Evolutionary conservation across 768 basidiomycete species (phyloP), one percentile per base, ranked within the genome.

Genomic region (Daedalea quercina): DNA sequence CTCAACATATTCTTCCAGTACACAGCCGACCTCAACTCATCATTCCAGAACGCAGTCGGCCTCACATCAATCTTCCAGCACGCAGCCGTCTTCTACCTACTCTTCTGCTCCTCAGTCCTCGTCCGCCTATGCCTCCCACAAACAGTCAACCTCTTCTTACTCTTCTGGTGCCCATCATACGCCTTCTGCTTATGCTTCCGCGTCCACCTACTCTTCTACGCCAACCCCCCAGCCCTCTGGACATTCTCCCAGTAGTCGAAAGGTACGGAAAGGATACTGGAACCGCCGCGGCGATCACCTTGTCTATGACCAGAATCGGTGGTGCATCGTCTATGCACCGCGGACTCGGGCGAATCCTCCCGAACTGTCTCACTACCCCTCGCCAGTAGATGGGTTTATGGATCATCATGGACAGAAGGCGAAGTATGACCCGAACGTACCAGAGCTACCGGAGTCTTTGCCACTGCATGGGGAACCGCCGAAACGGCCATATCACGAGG

Each of bases 221-320:
- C 65, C 63, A 33, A 59, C 65, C 8, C 62, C 17, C 52, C 28
- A 4, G 11, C 11, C 28, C 11, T 11, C 28, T 31, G 28, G 28
- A 31, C 28, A 31, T 31, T 31, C 28, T 31, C 52, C 20, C 64
- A 67, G 50, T 49, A 67, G 28, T 20, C 54, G 56, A 1, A 61
- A 55, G 54, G 69, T 73, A 53, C 82, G 85, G 19, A 67, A 67
- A 31, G 87, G 87, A 1, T 80, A 71, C 58, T 90, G 87, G 87
- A 90, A 90, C 57, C 63, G 76, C n/a, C 79, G 86, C 1, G 87
- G 87, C 0, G 87, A 90, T 63, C 79, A 87, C 58, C 73, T 85
- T 47, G 23, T 56, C 23, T 33, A 51, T 20, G 48, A 53, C 15
- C 7, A n/a, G 15, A 53, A 51, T 20, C 28, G 51, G 19, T 74